phyloP scores from a whole-genome alignment of 2,329 filamentous ascomycete genomes.

The Alternaria metachromatica region DNA sequence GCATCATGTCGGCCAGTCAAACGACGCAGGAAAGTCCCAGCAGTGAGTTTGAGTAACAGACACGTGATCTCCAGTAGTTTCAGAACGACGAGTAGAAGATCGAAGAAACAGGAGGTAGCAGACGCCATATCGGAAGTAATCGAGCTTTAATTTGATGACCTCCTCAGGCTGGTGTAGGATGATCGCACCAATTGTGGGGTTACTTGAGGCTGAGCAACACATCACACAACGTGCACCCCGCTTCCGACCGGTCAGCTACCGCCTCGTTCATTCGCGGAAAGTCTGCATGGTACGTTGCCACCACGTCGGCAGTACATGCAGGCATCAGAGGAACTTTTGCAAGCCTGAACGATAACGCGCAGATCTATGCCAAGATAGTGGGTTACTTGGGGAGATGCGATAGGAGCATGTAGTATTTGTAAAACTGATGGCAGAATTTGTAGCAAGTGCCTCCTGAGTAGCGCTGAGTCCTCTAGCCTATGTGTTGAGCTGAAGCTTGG shows the following conservation, averaged over 20 bases:
- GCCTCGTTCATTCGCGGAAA: neutral
- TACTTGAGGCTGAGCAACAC: neutral
- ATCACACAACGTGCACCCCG: neutral
- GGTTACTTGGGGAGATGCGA: neutral
- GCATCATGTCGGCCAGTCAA: neutral
- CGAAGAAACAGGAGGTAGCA: neutral
- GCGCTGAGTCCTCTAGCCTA: neutral
- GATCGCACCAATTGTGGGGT: neutral
- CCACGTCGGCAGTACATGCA: neutral
- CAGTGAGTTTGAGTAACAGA: neutral
- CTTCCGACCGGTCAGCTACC: neutral
- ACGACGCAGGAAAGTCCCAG: neutral
- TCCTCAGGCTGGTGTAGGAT: neutral
- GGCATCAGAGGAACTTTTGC: neutral
- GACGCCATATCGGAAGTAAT: neutral
- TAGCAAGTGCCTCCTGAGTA: neutral
- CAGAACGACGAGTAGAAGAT: neutral
- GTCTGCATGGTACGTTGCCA: too few species aligned
- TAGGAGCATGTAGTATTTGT: neutral
- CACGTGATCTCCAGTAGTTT: neutral
- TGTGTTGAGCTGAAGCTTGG: constrained; percentile 20
- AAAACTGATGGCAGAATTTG: neutral
- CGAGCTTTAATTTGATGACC: neutral
- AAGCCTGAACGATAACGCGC: neutral
- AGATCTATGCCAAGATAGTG: neutral